A percentile compares a stretch with the other conserved stretches of the same genome.
phyloP scores from a whole-genome alignment of 768 basidiomycete species.

The Lepiota venenata region DNA sequence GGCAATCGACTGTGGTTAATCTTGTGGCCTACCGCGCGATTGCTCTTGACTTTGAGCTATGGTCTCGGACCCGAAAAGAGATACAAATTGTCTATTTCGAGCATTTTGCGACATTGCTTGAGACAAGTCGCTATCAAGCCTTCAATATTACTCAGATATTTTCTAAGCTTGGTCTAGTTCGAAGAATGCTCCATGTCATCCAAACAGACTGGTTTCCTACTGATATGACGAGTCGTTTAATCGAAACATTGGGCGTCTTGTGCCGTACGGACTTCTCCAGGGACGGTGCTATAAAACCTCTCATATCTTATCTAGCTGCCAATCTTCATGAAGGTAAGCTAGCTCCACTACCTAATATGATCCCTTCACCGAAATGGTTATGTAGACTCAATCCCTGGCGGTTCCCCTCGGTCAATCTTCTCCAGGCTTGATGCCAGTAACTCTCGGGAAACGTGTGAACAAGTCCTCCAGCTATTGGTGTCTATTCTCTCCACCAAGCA shows the following conservation, averaged over 20 bases:
- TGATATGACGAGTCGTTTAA: constrained; percentile 46
- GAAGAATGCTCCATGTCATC: constrained; percentile 76
- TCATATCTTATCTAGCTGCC: constrained; percentile 83
- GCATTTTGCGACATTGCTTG: constrained; percentile 75
- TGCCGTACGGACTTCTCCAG: constrained; percentile 66
- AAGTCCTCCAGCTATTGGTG: constrained; percentile 63
- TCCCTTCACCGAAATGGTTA: constrained; percentile 10
- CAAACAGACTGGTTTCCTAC: constrained; percentile 75
- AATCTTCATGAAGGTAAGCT: constrained; percentile 65
- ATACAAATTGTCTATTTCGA: constrained; percentile 79
- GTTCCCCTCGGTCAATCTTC: constrained; percentile 55
- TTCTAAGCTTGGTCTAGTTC: constrained; percentile 65
- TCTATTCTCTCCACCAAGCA: constrained; percentile 53
- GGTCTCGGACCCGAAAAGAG: constrained; percentile 68
- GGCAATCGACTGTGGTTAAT: constrained; percentile 81
- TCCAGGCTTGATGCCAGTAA: constrained; percentile 50
- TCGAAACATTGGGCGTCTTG: constrained; percentile 59
- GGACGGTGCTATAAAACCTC: constrained; percentile 78
- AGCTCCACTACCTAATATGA: background rate
- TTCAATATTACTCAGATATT: constrained; percentile 80
- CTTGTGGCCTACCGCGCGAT: constrained; percentile 77
- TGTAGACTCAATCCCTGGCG: constrained; percentile 17
- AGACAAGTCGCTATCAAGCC: constrained; percentile 64
- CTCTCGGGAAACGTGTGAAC: constrained; percentile 59
- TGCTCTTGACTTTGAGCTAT: constrained; percentile 88